phyloP scores from a whole-genome alignment of 306 rosid species.

The Gastrolobium villosum region DNA sequence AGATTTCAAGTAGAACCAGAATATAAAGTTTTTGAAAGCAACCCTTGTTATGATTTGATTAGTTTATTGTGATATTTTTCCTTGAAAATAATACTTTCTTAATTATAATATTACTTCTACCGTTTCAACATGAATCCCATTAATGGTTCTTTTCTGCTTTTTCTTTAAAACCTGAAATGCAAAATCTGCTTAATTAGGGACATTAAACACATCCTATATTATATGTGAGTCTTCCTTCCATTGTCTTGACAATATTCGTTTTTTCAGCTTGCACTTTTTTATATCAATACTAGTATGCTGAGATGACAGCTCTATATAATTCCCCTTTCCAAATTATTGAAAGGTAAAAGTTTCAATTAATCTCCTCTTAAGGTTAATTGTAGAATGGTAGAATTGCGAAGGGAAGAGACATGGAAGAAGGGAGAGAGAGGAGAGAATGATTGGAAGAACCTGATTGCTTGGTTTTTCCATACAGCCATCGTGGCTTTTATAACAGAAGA shows the following conservation, averaged over 20 bases:
- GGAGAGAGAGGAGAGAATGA: too few relatives aligned
- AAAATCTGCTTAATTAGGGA: constrained; percentile 9
- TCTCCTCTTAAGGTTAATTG: too few relatives aligned
- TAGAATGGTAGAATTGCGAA: too few relatives aligned
- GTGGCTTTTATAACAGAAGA: too few relatives aligned
- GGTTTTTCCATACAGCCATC: too few relatives aligned
- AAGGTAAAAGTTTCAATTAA: constrained; percentile 1
- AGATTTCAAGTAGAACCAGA: constrained; percentile 33
- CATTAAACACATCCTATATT: not conserved
- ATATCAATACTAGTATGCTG: not conserved
- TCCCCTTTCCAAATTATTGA: not conserved
- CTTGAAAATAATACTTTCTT: not conserved
- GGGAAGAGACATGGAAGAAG: too few relatives aligned
- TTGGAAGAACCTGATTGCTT: too few relatives aligned
- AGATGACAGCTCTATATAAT: not conserved
- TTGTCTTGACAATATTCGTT: not conserved
- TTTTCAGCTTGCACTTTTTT: not conserved
- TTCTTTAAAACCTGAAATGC: not conserved
- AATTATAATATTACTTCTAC: not conserved
- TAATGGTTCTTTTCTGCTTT: constrained; percentile 5
- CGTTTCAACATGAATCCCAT: constrained; percentile 8
- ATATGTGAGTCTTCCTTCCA: constrained; percentile 6
- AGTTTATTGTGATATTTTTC: not conserved
- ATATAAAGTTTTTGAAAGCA: not conserved
- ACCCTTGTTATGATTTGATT: not conserved